phyloP scores from a whole-genome alignment of 2,329 filamentous ascomycete species.

The Paecilomyces niveus region DNA sequence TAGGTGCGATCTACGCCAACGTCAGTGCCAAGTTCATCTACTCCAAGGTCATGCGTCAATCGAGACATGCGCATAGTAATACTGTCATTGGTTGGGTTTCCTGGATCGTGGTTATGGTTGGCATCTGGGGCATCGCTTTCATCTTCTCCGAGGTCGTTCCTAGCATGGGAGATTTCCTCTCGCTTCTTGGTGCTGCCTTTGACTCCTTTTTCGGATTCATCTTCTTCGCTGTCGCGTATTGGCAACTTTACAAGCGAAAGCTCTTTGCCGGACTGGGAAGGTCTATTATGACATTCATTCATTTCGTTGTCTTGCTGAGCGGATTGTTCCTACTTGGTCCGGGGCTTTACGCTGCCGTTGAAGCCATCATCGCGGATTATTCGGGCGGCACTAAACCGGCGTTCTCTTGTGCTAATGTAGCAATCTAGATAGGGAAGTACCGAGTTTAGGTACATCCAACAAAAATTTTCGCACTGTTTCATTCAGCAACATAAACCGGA shows the following conservation, averaged over 20 bases:
- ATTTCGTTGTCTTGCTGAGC: slow-evolving; percentile 38
- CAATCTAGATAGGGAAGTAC: slow-evolving; percentile 29
- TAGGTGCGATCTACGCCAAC: slow-evolving; percentile 46
- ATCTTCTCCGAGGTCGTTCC: slow-evolving; percentile 44
- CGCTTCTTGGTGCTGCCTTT: slow-evolving; percentile 41
- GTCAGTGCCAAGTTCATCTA: slow-evolving; percentile 44
- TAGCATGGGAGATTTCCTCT: slow-evolving; percentile 46
- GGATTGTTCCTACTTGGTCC: slow-evolving; percentile 47
- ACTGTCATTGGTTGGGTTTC: slow-evolving; percentile 42
- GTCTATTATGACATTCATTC: slow-evolving; percentile 38
- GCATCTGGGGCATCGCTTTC: slow-evolving; percentile 39
- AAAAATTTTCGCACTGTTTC: too few relatives aligned
- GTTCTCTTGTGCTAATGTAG: slow-evolving; percentile 44
- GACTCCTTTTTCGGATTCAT: slow-evolving; percentile 47
- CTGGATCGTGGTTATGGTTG: slow-evolving; percentile 36
- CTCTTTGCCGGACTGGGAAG: slow-evolving; percentile 31
- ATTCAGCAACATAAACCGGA: too few relatives aligned
- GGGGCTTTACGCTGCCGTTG: slow-evolving; percentile 46
- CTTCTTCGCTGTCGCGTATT: slow-evolving; percentile 46
- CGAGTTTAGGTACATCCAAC: too few relatives aligned
- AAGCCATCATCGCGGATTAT: slow-evolving; percentile 48
- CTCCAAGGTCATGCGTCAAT: slow-evolving; percentile 36
- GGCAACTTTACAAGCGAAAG: slow-evolving; percentile 34
- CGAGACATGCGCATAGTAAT: slow-evolving; percentile 41
- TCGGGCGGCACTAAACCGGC: slow-evolving; percentile 37